phyloP scores from a whole-genome alignment of 495 filamentous ascomycete species.

The Corynascus novoguineensis region DNA sequence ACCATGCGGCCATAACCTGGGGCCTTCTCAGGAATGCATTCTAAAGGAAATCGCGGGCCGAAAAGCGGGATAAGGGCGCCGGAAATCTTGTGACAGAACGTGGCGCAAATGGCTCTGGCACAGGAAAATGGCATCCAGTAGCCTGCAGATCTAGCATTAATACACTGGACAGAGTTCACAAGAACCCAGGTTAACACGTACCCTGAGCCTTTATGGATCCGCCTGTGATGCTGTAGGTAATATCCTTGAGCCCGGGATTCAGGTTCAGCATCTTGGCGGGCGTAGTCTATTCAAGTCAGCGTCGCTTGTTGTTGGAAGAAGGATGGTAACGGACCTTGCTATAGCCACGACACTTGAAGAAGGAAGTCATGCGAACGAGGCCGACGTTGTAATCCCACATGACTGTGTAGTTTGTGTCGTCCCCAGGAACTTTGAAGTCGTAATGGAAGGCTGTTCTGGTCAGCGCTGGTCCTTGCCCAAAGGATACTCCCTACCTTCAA shows the following conservation, averaged over 20 bases:
- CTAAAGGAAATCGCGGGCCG: constrained; percentile 66
- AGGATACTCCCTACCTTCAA: constrained; percentile 61
- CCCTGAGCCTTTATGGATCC: constrained; percentile 87
- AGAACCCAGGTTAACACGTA: constrained; percentile 31
- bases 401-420: constrained; percentile 63
- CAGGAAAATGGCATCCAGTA: constrained; percentile 95
- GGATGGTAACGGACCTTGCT: constrained; percentile 60
- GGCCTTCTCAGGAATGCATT: constrained; percentile 58
- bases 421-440: constrained; percentile 66
- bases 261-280: constrained; percentile 72
- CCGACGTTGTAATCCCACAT: constrained; percentile 98
- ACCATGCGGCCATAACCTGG: constrained; percentile 59
- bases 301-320: neutral
- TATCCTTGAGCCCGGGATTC: constrained; percentile 77
- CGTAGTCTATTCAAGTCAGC: constrained; percentile 55
- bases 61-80: constrained; percentile 83
- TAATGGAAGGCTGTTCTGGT: constrained; percentile 74
- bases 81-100: constrained; percentile 82
- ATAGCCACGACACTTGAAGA: constrained; percentile 86
- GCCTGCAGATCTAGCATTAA: constrained; percentile 46
- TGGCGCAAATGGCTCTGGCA: constrained; percentile 76
- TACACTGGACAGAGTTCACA: neutral
- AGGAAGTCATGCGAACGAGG: constrained; percentile 88
- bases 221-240: constrained; percentile 91
- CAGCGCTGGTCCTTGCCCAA: neutral